A percentile compares a stretch with the other conserved stretches of the same genome.
phyloP scores from a whole-genome alignment of 2,329 filamentous ascomycete species.

The Fusarium pseudocircinatum region DNA sequence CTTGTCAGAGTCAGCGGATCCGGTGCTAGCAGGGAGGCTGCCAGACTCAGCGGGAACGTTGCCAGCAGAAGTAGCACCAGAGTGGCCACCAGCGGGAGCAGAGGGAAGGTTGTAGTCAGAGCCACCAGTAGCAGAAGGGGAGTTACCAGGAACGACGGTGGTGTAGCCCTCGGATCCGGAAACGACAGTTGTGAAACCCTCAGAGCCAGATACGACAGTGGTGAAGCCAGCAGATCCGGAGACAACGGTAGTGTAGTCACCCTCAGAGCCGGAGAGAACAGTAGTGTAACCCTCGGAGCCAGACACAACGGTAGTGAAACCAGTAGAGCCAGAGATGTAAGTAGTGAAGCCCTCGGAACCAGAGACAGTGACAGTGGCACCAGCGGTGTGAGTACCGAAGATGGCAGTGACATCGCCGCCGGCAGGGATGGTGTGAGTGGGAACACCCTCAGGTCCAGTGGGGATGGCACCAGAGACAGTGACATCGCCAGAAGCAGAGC shows the following conservation, averaged over 20 bases:
- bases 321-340: slow-evolving; percentile 7
- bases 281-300: slow-evolving; percentile 10
- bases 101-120: neutral
- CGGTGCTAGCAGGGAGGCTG: slow-evolving; percentile 5
- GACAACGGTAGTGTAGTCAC: slow-evolving; percentile 13
- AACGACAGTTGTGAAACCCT: slow-evolving; percentile 11
- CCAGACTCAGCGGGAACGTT: slow-evolving; percentile 5
- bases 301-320: neutral
- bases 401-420: slow-evolving; percentile 19
- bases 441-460: slow-evolving; percentile 9
- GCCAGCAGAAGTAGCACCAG: slow-evolving; percentile 5
- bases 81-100: neutral
- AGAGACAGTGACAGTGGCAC: neutral
- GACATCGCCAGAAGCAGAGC: neutral
- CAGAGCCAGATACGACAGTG: slow-evolving; percentile 4
- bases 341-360: slow-evolving; percentile 6
- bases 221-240: slow-evolving; percentile 15
- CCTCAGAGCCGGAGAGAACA: slow-evolving; percentile 3
- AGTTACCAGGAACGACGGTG: neutral
- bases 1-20: neutral
- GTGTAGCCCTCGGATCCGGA: slow-evolving; percentile 1
- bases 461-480: neutral
- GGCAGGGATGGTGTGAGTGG: slow-evolving; percentile 5
- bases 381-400: slow-evolving; percentile 15
- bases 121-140: neutral